phyloP scores from a whole-genome alignment of 2,329 filamentous ascomycete genomes.

The Chaetomiaceae sp. region DNA sequence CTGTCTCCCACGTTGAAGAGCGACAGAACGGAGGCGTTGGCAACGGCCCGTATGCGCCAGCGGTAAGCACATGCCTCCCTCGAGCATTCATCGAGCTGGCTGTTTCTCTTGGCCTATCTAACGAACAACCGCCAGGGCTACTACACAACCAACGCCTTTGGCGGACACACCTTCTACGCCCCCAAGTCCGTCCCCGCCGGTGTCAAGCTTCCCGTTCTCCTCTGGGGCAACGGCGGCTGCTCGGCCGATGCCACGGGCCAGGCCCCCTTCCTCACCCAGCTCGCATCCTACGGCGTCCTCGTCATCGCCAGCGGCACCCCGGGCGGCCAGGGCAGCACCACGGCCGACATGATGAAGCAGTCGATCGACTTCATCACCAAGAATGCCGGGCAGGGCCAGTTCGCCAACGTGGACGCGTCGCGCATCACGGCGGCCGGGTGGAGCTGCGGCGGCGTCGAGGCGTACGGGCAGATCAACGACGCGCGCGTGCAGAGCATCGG shows the following conservation, averaged over 20 bases:
- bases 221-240: conserved; percentile 32
- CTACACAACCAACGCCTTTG: not conserved
- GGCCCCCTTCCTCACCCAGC: conserved; percentile 22
- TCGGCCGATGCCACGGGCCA: conserved; percentile 21
- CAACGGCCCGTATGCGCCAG: conserved; percentile 1
- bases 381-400: conserved; percentile 20
- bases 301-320: conserved; percentile 27
- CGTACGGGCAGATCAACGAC: conserved; percentile 26
- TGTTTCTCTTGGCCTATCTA: too few relatives aligned
- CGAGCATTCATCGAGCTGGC: too few relatives aligned
- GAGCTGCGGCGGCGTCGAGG: conserved; percentile 32
- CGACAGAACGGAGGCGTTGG: not conserved
- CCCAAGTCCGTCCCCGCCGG: conserved; percentile 17
- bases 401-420: conserved; percentile 24
- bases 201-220: conserved; percentile 27
- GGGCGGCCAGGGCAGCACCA: conserved; percentile 17
- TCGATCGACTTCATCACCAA: conserved; percentile 24
- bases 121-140: too few relatives aligned
- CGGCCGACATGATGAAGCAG: conserved; percentile 26
- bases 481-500: conserved; percentile 16
- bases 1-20: not conserved
- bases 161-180: conserved; percentile 26
- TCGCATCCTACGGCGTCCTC: conserved; percentile 28
- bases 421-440: conserved; percentile 29
- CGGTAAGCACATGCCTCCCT: conserved; percentile 2